Evolutionary conservation across 2,329 filamentous ascomycete species (phyloP), one percentile per base, ranked within the genome.

Genomic region (Fusarium algeriense): DNA sequence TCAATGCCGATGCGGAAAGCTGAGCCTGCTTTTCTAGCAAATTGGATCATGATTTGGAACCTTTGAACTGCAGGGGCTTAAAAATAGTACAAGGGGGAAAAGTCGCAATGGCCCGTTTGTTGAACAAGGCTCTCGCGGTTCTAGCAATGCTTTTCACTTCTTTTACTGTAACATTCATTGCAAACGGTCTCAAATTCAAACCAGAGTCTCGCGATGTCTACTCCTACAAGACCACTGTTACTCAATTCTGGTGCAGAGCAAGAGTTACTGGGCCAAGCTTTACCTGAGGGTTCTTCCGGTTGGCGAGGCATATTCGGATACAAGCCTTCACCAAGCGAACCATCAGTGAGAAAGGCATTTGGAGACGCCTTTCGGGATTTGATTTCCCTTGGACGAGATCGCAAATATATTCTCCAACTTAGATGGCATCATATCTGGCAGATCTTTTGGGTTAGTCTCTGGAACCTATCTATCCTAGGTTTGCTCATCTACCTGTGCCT

Each of bases 321-420:
- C 10, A 13, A 15, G 2, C 7, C 23, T 23, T 23, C 2, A 17
- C 9, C 30, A 2, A 2, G 5, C 5, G 3, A 34, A 2, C 10
- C n/a, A 1, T 19, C 30, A 4, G 11, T 34, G 0, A 4, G 1
- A 0, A 49, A 3, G 4, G 46, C 46, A 0, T 23, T 19, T 5
- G 23, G 10, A 5, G 30, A 34, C 15, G 15, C n/a, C 0, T 34
- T 23, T 2, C 1, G 5, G 32, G 46, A 49, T 34, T 4, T 34
- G 7, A 7, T 6, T 11, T 38, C 37, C 6, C 6, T 38, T n/a
- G 37, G 35, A 7, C 3, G n/a, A n/a, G 0, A 11, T 19, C 35
- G 17, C 35, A 19, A 11, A 38, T 5, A 12, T 7, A 19, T 5
- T 19, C 23, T 7, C 6, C 11, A 23, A 4, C 3, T 14, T 12